Conservation (phyloP, 2,329 filamentous ascomycete species). For the Scytalidium lignicola region DNA sequence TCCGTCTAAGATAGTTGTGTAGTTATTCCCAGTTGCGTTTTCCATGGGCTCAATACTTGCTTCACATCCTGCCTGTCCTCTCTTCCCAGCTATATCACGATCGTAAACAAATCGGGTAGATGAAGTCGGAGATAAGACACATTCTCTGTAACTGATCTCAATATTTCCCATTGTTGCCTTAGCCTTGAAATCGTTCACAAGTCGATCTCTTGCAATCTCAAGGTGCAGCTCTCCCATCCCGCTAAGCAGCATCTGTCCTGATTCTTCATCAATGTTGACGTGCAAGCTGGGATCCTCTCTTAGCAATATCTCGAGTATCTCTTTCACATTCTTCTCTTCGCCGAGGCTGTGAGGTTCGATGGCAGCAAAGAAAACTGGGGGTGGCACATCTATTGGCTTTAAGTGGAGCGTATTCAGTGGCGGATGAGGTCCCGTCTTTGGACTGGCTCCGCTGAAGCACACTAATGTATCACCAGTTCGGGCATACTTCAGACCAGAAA, state of each 20-base stretch:
- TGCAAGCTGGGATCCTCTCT: slow-evolving; percentile 91
- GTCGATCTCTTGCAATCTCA: slow-evolving; percentile 83
- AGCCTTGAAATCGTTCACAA: slow-evolving; percentile 84
- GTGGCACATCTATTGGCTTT: slow-evolving; percentile 81
- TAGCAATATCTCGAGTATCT: slow-evolving; percentile 70
- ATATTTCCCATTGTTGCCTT: slow-evolving; percentile 84
- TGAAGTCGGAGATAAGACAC: slow-evolving; percentile 53
- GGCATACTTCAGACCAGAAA: slow-evolving; percentile 84
- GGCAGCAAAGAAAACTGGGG: slow-evolving; percentile 94
- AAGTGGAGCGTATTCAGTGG: slow-evolving; percentile 73
- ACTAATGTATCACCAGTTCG: slow-evolving; percentile 91
- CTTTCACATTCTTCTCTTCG: slow-evolving; percentile 74
- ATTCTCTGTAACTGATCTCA: slow-evolving; percentile 93
- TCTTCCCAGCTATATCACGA: slow-evolving; percentile 72
- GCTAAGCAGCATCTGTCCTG: slow-evolving; percentile 85
- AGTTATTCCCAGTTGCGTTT: slow-evolving; percentile 33
- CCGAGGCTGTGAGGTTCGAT: slow-evolving; percentile 75
- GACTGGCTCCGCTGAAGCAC: slow-evolving; percentile 58
- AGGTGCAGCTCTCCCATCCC: slow-evolving; percentile 97
- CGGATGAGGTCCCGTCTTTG: slow-evolving; percentile 59
- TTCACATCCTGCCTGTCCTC: slow-evolving; percentile 71
- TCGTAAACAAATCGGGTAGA: slow-evolving; percentile 65
- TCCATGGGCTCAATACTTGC: slow-evolving; percentile 61
- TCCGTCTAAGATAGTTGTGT: slow-evolving; percentile 54
- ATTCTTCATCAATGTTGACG: slow-evolving; percentile 79